Base-by-base conservation (phyloP, 768 basidiomycete genomes). In the Sarcomyxa edulis region DNA sequence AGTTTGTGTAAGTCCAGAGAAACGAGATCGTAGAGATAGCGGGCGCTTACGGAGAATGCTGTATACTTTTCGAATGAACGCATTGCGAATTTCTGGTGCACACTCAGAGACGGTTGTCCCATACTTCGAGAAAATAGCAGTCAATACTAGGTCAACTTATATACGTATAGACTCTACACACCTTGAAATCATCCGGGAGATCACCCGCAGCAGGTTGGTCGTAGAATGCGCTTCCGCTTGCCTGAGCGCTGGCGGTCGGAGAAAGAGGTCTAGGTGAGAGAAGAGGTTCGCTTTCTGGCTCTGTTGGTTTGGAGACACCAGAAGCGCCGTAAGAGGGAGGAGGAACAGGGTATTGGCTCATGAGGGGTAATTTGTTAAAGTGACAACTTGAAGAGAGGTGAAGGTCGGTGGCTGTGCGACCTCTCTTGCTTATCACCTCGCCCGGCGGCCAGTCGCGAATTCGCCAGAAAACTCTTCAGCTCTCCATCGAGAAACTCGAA, bases 161-260 rank as follows among this genome's bases (percentile, higher is more conserved):
- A n/a, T 32, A 7, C 7, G 18, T 27, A 16, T 9, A 11, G n/a
- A 18, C 15, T 22, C n/a, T 2, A 52, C 64, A 16, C 43, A 88
- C 88, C 76, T 94, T 91, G 77, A 96, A 96, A 59, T 96, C 94
- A 52, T 95, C 93, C 0, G 89, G 90, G 32, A 92, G 52, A 47
- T 92, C 90, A 32, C 75, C 87, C 23, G 64, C 65, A 19, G 62
- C 68, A 5, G 89, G 81, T 48, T 92, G 87, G 61, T 92, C 76
- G 47, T 74, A 86, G 48, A 80, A 71, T n/a, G 64, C 80, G 20
- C 70, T 68, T 12, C 58, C 58, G 37, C 46, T 41, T 11, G 32
- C 21, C 5, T 66, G 58, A 29, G 43, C 56, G 28, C 60, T 64
- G 42, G 71, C 66, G 38, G 75, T 67, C 14, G 74, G 57, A 18